Percentiles rank a stretch among this genome's conserved stretches.
phyloP scores from a whole-genome alignment of 768 basidiomycete genomes.

The Nidularia sp. region DNA sequence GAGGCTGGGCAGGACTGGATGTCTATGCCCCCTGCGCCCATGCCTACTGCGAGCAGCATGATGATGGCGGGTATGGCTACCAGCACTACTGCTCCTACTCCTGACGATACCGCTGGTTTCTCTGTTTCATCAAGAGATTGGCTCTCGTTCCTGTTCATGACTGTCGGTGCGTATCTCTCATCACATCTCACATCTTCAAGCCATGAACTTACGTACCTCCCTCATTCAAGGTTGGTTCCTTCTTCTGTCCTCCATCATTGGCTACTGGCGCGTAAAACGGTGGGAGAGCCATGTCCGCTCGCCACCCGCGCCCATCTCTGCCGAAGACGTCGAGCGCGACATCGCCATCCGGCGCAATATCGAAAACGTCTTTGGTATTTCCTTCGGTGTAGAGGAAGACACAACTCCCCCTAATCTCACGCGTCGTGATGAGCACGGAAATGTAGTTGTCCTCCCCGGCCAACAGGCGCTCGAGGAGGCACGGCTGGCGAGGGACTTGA shows the following conservation, averaged over 20 bases:
- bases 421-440: slow-evolving; percentile 17
- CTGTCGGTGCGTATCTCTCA: slow-evolving; percentile 48
- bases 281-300: slow-evolving; percentile 74
- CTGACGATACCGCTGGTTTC: slow-evolving; percentile 19
- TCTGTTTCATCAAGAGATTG: slow-evolving; percentile 69
- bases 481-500: slow-evolving; percentile 44
- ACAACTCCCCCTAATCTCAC: not conserved
- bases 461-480: slow-evolving; percentile 34
- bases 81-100: slow-evolving; percentile 14
- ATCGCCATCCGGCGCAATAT: slow-evolving; percentile 46
- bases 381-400: slow-evolving; percentile 28
- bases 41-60: slow-evolving; percentile 1
- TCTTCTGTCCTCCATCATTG: slow-evolving; percentile 75
- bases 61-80: slow-evolving; percentile 4
- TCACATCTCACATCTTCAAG: not conserved
- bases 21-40: slow-evolving; percentile 1
- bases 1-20: slow-evolving; percentile 4
- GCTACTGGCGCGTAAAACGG: slow-evolving; percentile 81
- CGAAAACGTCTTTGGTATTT: slow-evolving; percentile 47
- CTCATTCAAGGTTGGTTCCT: slow-evolving; percentile 77
- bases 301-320: slow-evolving; percentile 27
- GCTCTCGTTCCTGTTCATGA: slow-evolving; percentile 91
- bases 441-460: slow-evolving; percentile 2
- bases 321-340: slow-evolving; percentile 50
- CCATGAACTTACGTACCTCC: slow-evolving; percentile 1